Evolutionary conservation across 345 rosid genomes (phyloP).

Genomic region (Hibiscus trionum): DNA sequence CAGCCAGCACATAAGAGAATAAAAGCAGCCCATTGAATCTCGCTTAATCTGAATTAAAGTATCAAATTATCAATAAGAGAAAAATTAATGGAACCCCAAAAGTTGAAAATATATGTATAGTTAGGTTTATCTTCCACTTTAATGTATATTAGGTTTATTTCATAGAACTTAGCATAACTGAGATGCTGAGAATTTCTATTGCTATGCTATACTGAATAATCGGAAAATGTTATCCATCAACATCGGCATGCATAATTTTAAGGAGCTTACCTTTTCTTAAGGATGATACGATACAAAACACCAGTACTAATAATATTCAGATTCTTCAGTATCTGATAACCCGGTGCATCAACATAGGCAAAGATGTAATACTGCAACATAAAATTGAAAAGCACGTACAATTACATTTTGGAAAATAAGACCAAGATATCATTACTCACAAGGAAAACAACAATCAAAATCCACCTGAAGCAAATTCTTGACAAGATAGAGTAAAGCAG

Average conservation of each 20-base stretch:
- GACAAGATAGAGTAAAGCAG: constrained; percentile 86
- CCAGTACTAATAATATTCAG: constrained; percentile 94
- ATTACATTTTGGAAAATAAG: constrained; percentile 5
- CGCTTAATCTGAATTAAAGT: constrained; percentile 61
- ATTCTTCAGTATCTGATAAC: constrained; percentile 96
- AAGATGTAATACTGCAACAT: constrained; percentile 85
- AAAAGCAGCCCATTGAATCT: constrained; percentile 97
- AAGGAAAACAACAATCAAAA: constrained; percentile 5
- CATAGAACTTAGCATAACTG: not conserved
- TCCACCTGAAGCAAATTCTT: constrained; percentile 91
- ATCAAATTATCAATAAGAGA: not conserved
- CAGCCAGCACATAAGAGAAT: constrained; percentile 89
- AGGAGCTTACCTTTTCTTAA: constrained; percentile 70
- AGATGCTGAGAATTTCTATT: not conserved
- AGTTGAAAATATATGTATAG: not conserved
- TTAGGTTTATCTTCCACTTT: not conserved
- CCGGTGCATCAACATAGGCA: constrained; percentile 95
- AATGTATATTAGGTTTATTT: not conserved
- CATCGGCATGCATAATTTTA: not conserved
- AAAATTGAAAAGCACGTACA: constrained; percentile 12
- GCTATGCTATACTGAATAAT: not conserved
- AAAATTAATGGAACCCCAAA: not conserved
- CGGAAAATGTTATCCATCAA: not conserved
- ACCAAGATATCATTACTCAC: not conserved
- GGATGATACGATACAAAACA: constrained; percentile 79